phyloP scores from a whole-genome alignment of 768 basidiomycete species.

The Phanerochaete carnosa region DNA sequence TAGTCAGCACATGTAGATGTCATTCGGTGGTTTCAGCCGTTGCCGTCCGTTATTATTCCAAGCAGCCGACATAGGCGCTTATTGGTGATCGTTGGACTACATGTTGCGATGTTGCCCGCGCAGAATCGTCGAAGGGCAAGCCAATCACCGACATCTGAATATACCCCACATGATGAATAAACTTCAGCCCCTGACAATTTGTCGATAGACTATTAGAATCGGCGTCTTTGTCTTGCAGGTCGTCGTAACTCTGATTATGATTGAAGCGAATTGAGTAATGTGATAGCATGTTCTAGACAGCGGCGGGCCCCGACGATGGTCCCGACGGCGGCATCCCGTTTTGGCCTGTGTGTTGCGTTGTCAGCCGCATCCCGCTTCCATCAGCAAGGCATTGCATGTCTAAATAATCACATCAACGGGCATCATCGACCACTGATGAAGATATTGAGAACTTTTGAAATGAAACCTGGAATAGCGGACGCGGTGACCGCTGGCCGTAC shows the following conservation, averaged over 20 bases:
- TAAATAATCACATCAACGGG: too few relatives aligned
- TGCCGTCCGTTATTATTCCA: neutral
- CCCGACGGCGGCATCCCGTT: neutral
- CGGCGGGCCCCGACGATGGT: neutral
- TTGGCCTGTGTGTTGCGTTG: neutral
- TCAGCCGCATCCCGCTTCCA: neutral
- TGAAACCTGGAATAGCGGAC: too few relatives aligned
- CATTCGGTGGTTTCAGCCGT: neutral
- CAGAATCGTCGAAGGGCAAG: neutral
- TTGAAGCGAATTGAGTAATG: neutral
- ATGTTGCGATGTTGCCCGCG: neutral
- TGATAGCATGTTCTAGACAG: neutral
- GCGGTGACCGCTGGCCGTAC: too few relatives aligned
- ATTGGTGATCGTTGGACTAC: neutral
- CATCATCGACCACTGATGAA: too few relatives aligned
- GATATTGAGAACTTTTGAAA: too few relatives aligned
- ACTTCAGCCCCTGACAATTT: neutral
- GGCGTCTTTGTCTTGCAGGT: neutral
- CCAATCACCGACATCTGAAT: neutral
- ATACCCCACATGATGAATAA: neutral
- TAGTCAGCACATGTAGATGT: neutral
- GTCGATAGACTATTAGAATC: slow-evolving; percentile 3
- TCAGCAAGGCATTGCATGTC: too few relatives aligned
- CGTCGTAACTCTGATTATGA: neutral
- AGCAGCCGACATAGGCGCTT: neutral